Evolutionary conservation across 345 rosid genomes (phyloP).

Genomic region (Euclidium syriacum): DNA sequence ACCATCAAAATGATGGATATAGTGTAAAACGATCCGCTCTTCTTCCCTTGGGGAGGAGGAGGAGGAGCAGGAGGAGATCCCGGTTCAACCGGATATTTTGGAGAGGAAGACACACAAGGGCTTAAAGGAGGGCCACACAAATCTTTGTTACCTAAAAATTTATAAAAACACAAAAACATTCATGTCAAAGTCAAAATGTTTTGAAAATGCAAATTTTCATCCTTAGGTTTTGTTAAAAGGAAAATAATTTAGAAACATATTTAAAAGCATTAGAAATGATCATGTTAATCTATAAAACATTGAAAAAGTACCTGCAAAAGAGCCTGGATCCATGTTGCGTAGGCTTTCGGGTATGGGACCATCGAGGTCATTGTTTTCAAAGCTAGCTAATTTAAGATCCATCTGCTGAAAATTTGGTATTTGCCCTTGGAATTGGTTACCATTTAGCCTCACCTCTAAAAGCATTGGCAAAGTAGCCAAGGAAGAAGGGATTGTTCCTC

Average conservation of each 20-base stretch:
- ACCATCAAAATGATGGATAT: slow-evolving; percentile 30
- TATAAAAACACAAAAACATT: slow-evolving; percentile 8
- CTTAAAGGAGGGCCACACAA: slow-evolving; percentile 55
- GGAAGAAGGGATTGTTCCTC: slow-evolving; percentile 54
- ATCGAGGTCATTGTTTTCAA: slow-evolving; percentile 60
- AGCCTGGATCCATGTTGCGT: slow-evolving; percentile 32
- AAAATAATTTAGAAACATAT: not conserved
- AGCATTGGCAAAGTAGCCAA: slow-evolving; percentile 48
- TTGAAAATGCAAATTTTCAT: not conserved
- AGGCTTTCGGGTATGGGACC: slow-evolving; percentile 64
- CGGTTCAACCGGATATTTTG: slow-evolving; percentile 4
- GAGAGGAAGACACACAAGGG: slow-evolving; percentile 27
- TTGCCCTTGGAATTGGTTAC: slow-evolving; percentile 52
- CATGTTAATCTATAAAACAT: not conserved
- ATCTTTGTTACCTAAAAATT: slow-evolving; percentile 51
- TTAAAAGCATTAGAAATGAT: not conserved
- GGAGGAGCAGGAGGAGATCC: slow-evolving; percentile 14
- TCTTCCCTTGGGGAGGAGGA: not conserved
- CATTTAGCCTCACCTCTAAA: slow-evolving; percentile 50
- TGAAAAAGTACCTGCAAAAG: slow-evolving; percentile 47
- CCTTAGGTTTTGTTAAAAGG: no score
- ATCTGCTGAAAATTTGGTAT: slow-evolving; percentile 47
- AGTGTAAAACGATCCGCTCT: slow-evolving; percentile 7
- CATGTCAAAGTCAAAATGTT: not conserved
- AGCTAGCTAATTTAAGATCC: slow-evolving; percentile 33